Percentiles rank a stretch among this genome's conserved stretches.
These are phyloP conservation scores for Mycena metata DNA, from an alignment of 768 basidiomycete species.

Conservation along the genomic window DNA sequence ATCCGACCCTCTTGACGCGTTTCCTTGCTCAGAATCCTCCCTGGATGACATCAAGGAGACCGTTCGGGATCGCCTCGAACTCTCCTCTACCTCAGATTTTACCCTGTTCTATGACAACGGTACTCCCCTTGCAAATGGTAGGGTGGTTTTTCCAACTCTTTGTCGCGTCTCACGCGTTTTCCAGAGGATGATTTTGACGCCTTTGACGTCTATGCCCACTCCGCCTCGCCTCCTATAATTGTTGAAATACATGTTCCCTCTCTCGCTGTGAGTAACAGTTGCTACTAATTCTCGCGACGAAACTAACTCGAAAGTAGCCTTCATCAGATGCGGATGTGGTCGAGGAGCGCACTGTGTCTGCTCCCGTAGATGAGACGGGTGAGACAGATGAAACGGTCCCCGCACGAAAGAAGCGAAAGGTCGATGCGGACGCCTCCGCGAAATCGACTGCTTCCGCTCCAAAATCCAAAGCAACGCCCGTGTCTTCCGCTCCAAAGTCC, in stretches of 20 bases:
- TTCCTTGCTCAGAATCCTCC: conserved; percentile 63
- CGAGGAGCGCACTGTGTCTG: background rate
- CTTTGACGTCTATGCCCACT: conserved; percentile 64
- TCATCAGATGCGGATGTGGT: background rate
- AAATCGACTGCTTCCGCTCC: conserved; percentile 10
- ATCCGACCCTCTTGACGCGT: conserved; percentile 3
- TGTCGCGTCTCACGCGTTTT: conserved; percentile 21
- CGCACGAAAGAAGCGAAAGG: conserved; percentile 28
- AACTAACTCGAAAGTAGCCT: conserved; percentile 8
- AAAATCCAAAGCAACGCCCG: background rate
- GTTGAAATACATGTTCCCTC: conserved; percentile 52
- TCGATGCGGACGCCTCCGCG: background rate
- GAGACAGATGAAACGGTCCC: background rate
- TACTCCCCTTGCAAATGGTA: conserved; percentile 86
- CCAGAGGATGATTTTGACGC: conserved; percentile 87
- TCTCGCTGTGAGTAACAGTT: conserved; percentile 24
- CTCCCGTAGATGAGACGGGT: background rate
- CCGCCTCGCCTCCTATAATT: conserved; percentile 46
- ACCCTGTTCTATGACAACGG: conserved; percentile 68
- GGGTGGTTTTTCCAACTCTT: background rate
- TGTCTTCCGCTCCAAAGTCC: conserved; percentile 2
- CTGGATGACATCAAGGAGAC: conserved; percentile 69
- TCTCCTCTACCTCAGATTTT: conserved; percentile 55
- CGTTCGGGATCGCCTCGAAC: conserved; percentile 72
- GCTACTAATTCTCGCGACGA: too few species aligned